Evolutionary conservation across 768 basidiomycete species (phyloP).

Genomic region (Imleria badia): DNA sequence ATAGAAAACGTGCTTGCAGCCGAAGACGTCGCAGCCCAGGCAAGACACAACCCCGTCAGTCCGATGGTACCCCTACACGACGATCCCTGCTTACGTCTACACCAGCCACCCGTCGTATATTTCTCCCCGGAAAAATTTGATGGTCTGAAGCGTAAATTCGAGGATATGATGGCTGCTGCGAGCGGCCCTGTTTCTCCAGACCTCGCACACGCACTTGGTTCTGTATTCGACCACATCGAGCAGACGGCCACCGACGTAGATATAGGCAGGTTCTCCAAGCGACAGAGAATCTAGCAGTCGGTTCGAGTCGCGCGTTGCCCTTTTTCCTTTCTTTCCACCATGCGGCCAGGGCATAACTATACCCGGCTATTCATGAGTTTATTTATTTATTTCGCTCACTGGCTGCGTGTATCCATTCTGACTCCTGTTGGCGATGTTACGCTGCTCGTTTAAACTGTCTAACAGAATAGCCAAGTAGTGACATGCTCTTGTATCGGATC

Average conservation of each 20-base stretch:
- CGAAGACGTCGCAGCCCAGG: conserved; percentile 21
- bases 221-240: conserved; percentile 36
- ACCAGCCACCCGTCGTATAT: conserved; percentile 26
- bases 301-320: neutral
- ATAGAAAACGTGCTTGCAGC: conserved; percentile 15
- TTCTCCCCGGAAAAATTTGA: conserved; percentile 33
- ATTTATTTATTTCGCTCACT: conserved; percentile 1
- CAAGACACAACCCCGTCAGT: conserved; percentile 18
- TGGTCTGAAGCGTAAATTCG: conserved; percentile 32
- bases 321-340: neutral
- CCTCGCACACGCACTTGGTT: conserved; percentile 31
- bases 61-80: neutral
- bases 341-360: neutral
- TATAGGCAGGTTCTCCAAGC: conserved; percentile 24
- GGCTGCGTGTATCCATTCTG: neutral
- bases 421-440: neutral
- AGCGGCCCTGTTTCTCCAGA: conserved; percentile 32
- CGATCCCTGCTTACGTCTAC: neutral
- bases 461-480: neutral
- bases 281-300: conserved; percentile 22
- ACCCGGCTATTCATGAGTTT: neutral
- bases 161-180: conserved; percentile 31
- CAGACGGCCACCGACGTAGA: conserved; percentile 30
- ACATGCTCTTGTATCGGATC: conserved; percentile 14
- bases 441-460: neutral